Conservation (phyloP, 2,329 filamentous ascomycete species). For the Pestalotiopsis sp. region DNA sequence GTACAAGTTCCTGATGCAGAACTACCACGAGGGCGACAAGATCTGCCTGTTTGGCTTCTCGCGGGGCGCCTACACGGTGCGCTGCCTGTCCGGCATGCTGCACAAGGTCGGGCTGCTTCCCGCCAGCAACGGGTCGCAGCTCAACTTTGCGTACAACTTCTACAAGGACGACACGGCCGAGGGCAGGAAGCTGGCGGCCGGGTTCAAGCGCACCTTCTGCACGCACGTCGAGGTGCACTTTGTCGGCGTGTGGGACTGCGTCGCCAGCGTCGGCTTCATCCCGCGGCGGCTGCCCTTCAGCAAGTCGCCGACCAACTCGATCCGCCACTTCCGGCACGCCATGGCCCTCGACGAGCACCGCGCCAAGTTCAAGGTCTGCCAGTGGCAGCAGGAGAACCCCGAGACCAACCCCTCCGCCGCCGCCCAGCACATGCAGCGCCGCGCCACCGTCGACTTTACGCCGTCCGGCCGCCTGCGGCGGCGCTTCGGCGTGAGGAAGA, state of each 20-base stretch:
- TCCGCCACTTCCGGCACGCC: slow-evolving; percentile 42
- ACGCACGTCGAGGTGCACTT: slow-evolving; percentile 44
- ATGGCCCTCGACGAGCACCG: slow-evolving; percentile 45
- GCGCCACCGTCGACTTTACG: slow-evolving; percentile 9
- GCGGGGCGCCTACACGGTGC: slow-evolving; percentile 51
- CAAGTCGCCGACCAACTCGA: slow-evolving; percentile 37
- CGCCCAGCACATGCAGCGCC: background rate
- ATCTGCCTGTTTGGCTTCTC: slow-evolving; percentile 53
- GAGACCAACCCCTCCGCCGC: background rate
- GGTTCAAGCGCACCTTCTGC: slow-evolving; percentile 48
- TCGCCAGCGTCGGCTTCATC: slow-evolving; percentile 43
- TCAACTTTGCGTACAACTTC: slow-evolving; percentile 45
- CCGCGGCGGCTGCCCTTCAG: slow-evolving; percentile 39
- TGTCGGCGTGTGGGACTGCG: slow-evolving; percentile 44
- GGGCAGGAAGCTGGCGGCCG: slow-evolving; percentile 41
- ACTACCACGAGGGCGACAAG: slow-evolving; percentile 47
- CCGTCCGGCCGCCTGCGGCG: background rate
- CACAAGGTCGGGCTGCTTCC: slow-evolving; percentile 43
- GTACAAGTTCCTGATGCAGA: slow-evolving; percentile 49
- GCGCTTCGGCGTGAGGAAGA: background rate
- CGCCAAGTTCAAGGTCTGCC: slow-evolving; percentile 45
- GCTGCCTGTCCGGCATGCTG: slow-evolving; percentile 47
- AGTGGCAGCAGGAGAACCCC: slow-evolving; percentile 34
- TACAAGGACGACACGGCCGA: slow-evolving; percentile 41
- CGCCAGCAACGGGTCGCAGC: slow-evolving; percentile 28